Conservation (phyloP, 1,284 basidiomycete species). For the Mycena sp. region DNA sequence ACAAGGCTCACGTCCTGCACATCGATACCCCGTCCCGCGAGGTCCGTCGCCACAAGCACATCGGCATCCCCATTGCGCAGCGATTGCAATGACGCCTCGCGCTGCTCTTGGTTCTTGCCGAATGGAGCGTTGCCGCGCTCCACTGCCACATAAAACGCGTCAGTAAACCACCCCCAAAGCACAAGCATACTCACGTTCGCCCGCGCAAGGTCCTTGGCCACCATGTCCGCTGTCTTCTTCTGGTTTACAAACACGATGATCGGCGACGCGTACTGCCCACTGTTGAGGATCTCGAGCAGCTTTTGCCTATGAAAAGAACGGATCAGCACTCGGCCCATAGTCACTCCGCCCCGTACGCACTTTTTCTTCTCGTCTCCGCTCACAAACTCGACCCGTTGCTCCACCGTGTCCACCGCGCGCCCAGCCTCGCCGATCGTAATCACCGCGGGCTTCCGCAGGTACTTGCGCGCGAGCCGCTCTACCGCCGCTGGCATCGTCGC, state of each 20-base stretch:
- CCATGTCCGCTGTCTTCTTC: constrained; percentile 98
- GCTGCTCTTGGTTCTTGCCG: constrained; percentile 96
- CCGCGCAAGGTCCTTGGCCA: constrained; percentile 90
- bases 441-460: constrained; percentile 90
- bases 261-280: constrained; percentile 82
- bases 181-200: constrained; percentile 67
- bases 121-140: constrained; percentile 91
- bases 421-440: constrained; percentile 99
- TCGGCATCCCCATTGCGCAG: constrained; percentile 87
- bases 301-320: constrained; percentile 67
- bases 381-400: constrained; percentile 96
- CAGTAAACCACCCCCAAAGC: constrained; percentile 19
- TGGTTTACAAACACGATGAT: constrained; percentile 99
- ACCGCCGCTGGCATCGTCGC: constrained; percentile 99
- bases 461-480: constrained; percentile 93
- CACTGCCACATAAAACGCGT: constrained; percentile 66
- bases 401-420: constrained; percentile 97
- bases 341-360: constrained; percentile 52
- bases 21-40: constrained; percentile 98
- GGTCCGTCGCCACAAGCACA: constrained; percentile 95
- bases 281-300: constrained; percentile 91
- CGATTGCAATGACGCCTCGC: constrained; percentile 90
- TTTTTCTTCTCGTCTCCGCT: constrained; percentile 95
- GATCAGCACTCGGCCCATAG: constrained; percentile 1
- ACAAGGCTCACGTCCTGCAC: constrained; percentile 96